Base-by-base conservation (phyloP, 352 stramenopile genomes). In the Phytophthora palmivora region DNA sequence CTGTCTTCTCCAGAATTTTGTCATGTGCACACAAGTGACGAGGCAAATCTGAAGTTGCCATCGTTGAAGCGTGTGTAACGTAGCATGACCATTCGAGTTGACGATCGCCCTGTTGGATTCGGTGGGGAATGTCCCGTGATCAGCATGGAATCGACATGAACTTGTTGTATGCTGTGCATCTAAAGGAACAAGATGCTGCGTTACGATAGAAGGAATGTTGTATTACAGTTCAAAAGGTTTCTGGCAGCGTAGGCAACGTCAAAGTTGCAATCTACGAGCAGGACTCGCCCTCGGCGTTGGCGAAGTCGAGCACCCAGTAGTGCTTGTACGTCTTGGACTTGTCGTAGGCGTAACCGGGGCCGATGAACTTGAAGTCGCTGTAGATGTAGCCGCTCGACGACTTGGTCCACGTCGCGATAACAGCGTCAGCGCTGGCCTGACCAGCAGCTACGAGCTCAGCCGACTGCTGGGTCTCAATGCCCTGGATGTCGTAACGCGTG, bases 391-490 rank as follows among this genome's bases (percentile, higher is more conserved):
- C 65, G 4, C 70, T 74, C 6, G 58, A 51, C 16, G 64, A 79
- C 52, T 79, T 80, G 55, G 61, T 66, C 76, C 72, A 84, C 22
- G 72, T 67, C 4, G 50, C 65, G 26, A 84, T 53, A 1, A 82
- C 70, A 5, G 44, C 39, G 16, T 70, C 45, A 2, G 70, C 70
- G 8, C 49, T 63, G 16, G 33, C 24, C 43, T 83, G 67, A 6
- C 77, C 77, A 5, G 69, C 74, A 10, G 74, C 74, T 14, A 84
- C 73, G 43, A 82, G 62, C 48, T 83, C 78, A 8, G 63, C 65
- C 1, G 61, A 67, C n/a, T 59, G 26, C 0, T 15, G 5, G 5
- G 54, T 64, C 11, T 70, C 36, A 36, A 79, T 78, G 15, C 39
- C 46, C 16, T 60, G 36, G 11, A 21, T 28, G 8, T 69, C 30